Conservation (phyloP, 2,329 filamentous ascomycete species). For the Pyrenophora seminiperda region DNA sequence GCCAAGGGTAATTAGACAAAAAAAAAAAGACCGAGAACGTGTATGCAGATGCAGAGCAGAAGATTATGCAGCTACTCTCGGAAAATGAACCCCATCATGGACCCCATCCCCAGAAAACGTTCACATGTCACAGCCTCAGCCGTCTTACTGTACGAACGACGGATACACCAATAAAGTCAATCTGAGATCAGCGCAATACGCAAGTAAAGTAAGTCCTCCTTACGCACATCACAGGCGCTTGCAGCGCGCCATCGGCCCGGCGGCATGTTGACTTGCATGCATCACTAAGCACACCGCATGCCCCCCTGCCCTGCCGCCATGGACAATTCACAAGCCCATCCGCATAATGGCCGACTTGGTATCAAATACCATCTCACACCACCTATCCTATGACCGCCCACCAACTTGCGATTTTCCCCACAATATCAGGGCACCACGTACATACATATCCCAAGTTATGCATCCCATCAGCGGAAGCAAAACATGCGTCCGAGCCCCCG, state of each 20-base stretch:
- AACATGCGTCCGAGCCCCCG: constrained; percentile 47
- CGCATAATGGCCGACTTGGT: background rate
- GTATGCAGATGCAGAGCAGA: background rate
- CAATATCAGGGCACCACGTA: background rate
- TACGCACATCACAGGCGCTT: background rate
- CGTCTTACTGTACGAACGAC: too few species aligned
- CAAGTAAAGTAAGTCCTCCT: too few species aligned
- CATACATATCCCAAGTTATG: too few species aligned
- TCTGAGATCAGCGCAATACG: too few species aligned
- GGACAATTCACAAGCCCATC: constrained; percentile 16
- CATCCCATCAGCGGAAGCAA: constrained; percentile 28
- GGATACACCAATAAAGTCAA: too few species aligned
- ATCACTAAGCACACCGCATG: background rate
- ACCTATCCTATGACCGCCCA: constrained; percentile 10
- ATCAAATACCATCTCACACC: constrained; percentile 10
- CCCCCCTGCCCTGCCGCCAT: constrained; percentile 27
- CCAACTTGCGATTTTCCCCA: constrained; percentile 11
- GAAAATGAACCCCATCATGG: too few species aligned
- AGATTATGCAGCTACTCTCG: too few species aligned
- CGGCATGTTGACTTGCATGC: constrained; percentile 40
- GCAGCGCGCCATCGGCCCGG: constrained; percentile 26
- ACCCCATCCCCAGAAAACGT: too few species aligned
- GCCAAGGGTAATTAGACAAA: background rate
- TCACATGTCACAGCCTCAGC: too few species aligned
- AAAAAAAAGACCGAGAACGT: constrained; percentile 6